Evolutionary conservation across 345 rosid species (phyloP).

Genomic region (Acer campestre): DNA sequence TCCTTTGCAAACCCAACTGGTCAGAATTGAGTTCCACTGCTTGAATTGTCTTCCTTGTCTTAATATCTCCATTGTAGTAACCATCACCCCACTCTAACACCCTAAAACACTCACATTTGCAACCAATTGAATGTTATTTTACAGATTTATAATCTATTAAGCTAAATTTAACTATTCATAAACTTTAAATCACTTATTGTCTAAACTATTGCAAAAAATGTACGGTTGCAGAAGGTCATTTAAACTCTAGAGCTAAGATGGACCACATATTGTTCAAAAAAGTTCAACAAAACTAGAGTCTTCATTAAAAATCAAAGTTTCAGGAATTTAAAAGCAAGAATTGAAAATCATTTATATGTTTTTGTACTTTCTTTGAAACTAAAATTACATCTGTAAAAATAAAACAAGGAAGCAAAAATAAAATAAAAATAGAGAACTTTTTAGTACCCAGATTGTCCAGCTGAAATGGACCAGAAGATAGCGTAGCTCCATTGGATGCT

Average conservation of each 20-base stretch:
- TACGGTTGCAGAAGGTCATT: neutral
- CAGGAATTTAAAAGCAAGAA: neutral
- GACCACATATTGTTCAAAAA: neutral
- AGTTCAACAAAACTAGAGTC: neutral
- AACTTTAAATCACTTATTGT: neutral
- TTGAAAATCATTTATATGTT: neutral
- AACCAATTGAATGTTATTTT: neutral
- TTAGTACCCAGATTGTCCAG: slow-evolving; percentile 73
- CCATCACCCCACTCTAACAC: slow-evolving; percentile 92
- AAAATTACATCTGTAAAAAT: neutral
- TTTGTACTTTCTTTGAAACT: neutral
- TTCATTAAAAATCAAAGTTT: neutral
- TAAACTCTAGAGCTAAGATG: slow-evolving; percentile 1
- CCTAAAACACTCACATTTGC: slow-evolving; percentile 37
- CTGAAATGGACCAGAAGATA: slow-evolving; percentile 88
- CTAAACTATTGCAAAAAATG: slow-evolving; percentile 3
- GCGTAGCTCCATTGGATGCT: slow-evolving; percentile 92
- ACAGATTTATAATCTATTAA: neutral
- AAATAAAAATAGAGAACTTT: slow-evolving; percentile 10
- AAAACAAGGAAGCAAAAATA: neutral
- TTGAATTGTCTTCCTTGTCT: slow-evolving; percentile 90
- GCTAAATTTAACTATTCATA: neutral
- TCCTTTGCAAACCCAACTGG: slow-evolving; percentile 79
- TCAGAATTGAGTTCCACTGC: slow-evolving; percentile 66
- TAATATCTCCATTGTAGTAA: slow-evolving; percentile 94